Base-by-base conservation (phyloP, 2,329 filamentous ascomycete genomes). In the Grosmannia serpens region DNA sequence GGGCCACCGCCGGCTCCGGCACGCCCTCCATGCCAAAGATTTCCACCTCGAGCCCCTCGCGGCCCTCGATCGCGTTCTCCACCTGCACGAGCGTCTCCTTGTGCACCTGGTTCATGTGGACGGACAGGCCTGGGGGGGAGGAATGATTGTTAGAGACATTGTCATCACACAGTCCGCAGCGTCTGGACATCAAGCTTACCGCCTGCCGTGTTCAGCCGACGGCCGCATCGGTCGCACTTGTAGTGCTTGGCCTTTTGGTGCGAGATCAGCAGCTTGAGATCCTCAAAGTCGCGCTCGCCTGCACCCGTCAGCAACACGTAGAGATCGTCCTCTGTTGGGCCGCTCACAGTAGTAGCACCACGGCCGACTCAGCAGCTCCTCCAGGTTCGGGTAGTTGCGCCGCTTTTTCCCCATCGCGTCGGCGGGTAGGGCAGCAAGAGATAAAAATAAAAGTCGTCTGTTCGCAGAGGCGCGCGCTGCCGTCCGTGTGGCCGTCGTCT, bases 201-300 rank as follows among this genome's bases (percentile, higher is more conserved):
- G 81, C 94, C 94, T 49, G 91, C 91, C 1, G 94, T 99, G 70
- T 96, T 96, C 58, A 99, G 75, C 65, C 91, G 82, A 64, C 94
- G 84, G 57, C 86, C 86, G 71, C 94, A 99, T 75, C 87, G 79
- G 66, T 96, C 89, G 75, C 94, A 99, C 74, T 96, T 96, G 80
- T 96, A 97, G 73, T 99, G 94, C 74, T 97, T 97, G n/a, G 92
- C 91, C 71, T 96, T 97, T 70, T 97, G 94, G 72, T 99, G 94
- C 59, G 89, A 91, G 66, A 96, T 95, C 63, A 99, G 84, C 65
- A 97, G 91, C 77, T 96, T 96, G 53, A 96, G 73, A 71, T 99
- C 94, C 72, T 97, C 91, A 70, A 97, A 99, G 74, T 97, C 92
- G 75, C 92, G 88, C 74, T 99, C 94, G 74, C 83, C 83, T 86